Evolutionary conservation across 164 flowering plant species (phyloP), one percentile per base, ranked within the genome.

Genomic region (Dillenia turbinata): DNA sequence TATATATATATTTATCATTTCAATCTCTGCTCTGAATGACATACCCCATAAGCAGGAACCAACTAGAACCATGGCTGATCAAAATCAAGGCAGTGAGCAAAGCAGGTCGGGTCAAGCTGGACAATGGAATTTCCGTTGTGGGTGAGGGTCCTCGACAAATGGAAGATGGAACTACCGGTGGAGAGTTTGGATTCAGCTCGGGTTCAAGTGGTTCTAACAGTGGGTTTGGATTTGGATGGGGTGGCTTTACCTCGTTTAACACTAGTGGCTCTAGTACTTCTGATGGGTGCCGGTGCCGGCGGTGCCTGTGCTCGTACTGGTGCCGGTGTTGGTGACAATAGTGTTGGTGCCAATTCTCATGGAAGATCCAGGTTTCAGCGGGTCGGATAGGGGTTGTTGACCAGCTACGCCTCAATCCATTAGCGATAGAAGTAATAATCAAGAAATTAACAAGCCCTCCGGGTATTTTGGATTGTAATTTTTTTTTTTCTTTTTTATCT

Each of bases 91-190:
- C 13, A 52, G 62, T 44, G 33, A 26, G 3, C n/a, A 26, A 60
- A 40, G 47, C 19, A 53, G 47, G 9, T 14, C 19, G 14, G 49
- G 63, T 13, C 62, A 59, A 11, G 15, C 9, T 4, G 49, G 64
- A 43, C 33, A 56, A 16, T 51, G 64, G 64, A 19, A 47, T 15
- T 61, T 40, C 48, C 56, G 54, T 0, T 49, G 63, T 54, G 54
- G 63, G 5, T 49, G 8, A 9, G 63, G 54, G 8, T 2, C 8
- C 11, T 51, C 64, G 1, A 24, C 40, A 7, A 47, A 50, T 15
- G 64, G 64, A 22, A 43, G 33, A 13, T 51, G 64, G 64, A 24
- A 16, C 17, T 51, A 61, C 33, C 26, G 64, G 0, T 61, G 64
- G 64, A 49, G 64, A 14, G 9, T 10, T 2, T 17, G 64, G 64